These are phyloP conservation scores for Aspergillus sp. DNA, from an alignment of 2,329 filamentous ascomycete genomes.

Conservation along the genomic window DNA sequence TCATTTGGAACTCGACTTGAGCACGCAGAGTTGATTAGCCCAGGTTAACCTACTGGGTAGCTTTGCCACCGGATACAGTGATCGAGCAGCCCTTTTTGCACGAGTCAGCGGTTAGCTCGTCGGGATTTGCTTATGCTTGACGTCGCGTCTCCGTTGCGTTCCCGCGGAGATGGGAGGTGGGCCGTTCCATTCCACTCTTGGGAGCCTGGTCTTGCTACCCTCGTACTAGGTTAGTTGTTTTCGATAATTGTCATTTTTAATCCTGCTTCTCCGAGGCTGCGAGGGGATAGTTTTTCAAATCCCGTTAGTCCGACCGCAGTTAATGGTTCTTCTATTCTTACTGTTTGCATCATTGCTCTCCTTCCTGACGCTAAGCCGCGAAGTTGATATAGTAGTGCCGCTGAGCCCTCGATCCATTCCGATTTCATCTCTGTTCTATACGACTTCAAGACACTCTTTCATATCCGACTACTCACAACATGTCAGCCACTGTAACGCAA, in stretches of 20 bases:
- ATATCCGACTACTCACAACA: conserved; percentile 10
- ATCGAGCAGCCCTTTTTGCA: not conserved
- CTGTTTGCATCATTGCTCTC: not conserved
- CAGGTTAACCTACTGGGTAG: not conserved
- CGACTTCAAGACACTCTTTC: not conserved
- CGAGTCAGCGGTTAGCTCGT: not conserved
- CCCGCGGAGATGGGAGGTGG: conserved; percentile 11
- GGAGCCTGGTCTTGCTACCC: not conserved
- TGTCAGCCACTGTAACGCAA: conserved; percentile 35
- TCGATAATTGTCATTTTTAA: not conserved
- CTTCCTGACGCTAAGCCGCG: not conserved
- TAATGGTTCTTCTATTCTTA: not conserved
- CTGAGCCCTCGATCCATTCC: not conserved
- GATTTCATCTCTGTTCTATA: not conserved
- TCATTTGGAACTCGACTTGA: not conserved
- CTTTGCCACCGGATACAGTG: not conserved
- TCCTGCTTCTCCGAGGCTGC: conserved; percentile 18
- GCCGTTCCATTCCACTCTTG: not conserved
- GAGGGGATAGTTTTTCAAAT: not conserved
- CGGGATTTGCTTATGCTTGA: not conserved
- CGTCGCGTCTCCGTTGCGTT: not conserved
- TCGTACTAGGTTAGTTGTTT: not conserved
- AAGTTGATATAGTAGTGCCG: not conserved
- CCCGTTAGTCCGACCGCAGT: not conserved
- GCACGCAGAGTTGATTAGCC: not conserved